Percentiles rank a stretch among this genome's conserved stretches.
These are phyloP conservation scores for Trypanosoma congolense DNA, from an alignment of 208 protist genomes.

Conservation along the genomic window DNA sequence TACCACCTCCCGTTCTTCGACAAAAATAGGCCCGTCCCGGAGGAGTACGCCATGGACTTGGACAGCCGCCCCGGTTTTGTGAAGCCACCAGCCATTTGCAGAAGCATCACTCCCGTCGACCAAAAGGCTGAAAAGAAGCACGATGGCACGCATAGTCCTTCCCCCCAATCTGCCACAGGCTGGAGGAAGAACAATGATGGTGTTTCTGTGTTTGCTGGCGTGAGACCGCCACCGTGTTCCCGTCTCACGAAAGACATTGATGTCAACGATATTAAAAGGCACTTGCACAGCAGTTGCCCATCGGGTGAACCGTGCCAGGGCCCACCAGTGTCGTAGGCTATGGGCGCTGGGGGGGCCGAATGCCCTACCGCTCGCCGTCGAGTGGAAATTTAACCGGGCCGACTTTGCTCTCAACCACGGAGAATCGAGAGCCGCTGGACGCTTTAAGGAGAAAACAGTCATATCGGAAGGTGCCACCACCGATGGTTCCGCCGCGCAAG, in stretches of 20 bases:
- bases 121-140: not conserved
- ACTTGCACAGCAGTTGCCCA: conserved; percentile 28
- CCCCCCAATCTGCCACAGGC: too few relatives aligned
- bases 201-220: not conserved
- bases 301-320: conserved; percentile 20
- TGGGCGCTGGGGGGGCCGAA: conserved; percentile 37
- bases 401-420: not conserved
- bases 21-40: conserved; percentile 24
- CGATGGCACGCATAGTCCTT: not conserved
- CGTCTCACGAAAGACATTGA: conserved; percentile 2
- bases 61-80: not conserved
- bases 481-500: conserved; percentile 17
- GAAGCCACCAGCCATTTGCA: conserved; percentile 11
- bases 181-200: not conserved
- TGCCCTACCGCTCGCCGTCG: conserved; percentile 1
- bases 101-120: not conserved
- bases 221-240: not conserved
- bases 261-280: conserved; percentile 17
- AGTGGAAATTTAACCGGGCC: not conserved
- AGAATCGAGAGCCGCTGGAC: not conserved
- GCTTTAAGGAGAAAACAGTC: not conserved
- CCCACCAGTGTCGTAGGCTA: conserved; percentile 37
- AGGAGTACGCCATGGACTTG: conserved; percentile 19
- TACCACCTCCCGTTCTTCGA: conserved; percentile 43
- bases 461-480: conserved; percentile 2